Evolutionary conservation across 306 rosid species (phyloP).

Genomic region (Sicyos edulis): DNA sequence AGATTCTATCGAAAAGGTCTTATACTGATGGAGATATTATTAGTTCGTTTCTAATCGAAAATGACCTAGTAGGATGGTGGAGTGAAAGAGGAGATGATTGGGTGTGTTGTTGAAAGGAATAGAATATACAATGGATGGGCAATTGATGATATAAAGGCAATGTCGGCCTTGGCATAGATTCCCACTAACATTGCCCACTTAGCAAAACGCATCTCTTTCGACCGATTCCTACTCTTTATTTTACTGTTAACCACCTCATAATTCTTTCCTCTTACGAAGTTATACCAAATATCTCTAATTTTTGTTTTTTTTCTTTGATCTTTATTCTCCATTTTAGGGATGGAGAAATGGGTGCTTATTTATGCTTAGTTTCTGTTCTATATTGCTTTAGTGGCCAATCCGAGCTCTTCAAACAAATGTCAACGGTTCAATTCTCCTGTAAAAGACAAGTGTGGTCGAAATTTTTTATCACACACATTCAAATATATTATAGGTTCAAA

Average conservation of each 20-base stretch:
- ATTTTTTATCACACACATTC: no score
- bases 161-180: slow-evolving; percentile 16
- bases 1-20: neutral
- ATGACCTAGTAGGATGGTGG: neutral
- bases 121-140: neutral
- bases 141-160: slow-evolving; percentile 11
- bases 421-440: no score
- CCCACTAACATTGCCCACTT: slow-evolving; percentile 14
- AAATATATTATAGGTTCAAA: no score
- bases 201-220: slow-evolving; percentile 1
- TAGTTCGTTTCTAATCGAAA: neutral
- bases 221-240: neutral
- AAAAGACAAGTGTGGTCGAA: no score
- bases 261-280: neutral
- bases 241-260: neutral
- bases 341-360: neutral
- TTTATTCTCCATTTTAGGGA: slow-evolving; percentile 5
- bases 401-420: no score
- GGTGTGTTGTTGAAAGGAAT: neutral
- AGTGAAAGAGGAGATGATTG: neutral
- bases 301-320: neutral
- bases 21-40: neutral
- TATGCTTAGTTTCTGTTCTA: neutral
- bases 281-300: neutral
- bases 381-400: no score